Percentiles rank a stretch among this genome's conserved stretches.
phyloP scores from a whole-genome alignment of 306 rosid genomes.

The Cicer pinnatifidum region DNA sequence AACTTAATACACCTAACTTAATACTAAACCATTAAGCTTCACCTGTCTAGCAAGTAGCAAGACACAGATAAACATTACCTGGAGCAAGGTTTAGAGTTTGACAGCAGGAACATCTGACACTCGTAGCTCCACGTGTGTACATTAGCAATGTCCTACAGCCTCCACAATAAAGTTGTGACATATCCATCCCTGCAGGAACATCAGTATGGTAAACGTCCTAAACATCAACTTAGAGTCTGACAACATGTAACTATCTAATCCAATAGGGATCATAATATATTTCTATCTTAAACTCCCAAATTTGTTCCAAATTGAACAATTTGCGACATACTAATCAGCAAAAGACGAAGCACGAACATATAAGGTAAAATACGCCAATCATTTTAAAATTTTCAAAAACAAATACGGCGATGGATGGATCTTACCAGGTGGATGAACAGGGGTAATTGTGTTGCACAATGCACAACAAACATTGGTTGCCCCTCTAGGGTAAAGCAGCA shows the following conservation, averaged over 20 bases:
- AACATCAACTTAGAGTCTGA: not conserved
- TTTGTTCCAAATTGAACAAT: conserved; percentile 22
- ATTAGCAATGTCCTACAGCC: conserved; percentile 93
- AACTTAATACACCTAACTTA: conserved; percentile 38
- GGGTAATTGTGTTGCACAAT: conserved; percentile 76
- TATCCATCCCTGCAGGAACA: conserved; percentile 74
- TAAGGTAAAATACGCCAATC: conserved; percentile 6
- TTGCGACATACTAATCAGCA: not conserved
- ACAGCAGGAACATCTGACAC: conserved; percentile 97
- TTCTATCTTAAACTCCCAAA: conserved; percentile 30
- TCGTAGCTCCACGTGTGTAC: conserved; percentile 90
- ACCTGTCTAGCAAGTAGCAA: conserved; percentile 12
- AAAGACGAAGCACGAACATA: not conserved
- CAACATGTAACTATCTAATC: conserved; percentile 12
- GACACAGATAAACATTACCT: conserved; percentile 56
- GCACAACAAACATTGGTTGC: conserved; percentile 97
- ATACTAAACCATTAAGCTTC: conserved; percentile 18
- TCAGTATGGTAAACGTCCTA: conserved; percentile 26
- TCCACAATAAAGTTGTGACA: conserved; percentile 94
- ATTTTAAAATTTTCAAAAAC: not conserved
- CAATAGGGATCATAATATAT: not conserved
- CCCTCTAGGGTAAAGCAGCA: conserved; percentile 92
- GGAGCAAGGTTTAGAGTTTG: conserved; percentile 86
- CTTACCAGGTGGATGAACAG: conserved; percentile 90
- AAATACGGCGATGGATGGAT: conserved; percentile 3